Percentiles rank a stretch among this genome's conserved stretches.
Evolutionary conservation across 176 grass and related monocot genomes (phyloP).

Genomic region (Musa itinerans): DNA sequence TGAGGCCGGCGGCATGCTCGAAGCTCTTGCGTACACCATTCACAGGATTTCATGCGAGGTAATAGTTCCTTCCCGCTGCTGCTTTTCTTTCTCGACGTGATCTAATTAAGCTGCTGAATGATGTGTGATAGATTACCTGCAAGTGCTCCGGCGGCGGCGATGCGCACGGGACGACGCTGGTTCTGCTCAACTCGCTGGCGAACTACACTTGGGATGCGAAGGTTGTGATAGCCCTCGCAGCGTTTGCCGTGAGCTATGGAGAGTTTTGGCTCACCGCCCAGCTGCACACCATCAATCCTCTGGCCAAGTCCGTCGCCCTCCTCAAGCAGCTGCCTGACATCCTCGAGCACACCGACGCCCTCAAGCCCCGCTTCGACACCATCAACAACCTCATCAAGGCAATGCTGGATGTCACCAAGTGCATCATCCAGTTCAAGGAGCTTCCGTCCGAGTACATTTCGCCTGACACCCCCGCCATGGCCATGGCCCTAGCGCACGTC

Average conservation of each 20-base stretch:
- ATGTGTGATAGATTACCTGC: slow-evolving; percentile 18
- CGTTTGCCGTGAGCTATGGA: slow-evolving; percentile 34
- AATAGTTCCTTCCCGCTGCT: neutral
- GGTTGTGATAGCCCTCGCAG: slow-evolving; percentile 30
- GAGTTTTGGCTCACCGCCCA: slow-evolving; percentile 38
- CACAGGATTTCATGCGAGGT: slow-evolving; percentile 42
- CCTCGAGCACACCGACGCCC: slow-evolving; percentile 29
- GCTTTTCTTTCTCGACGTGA: neutral
- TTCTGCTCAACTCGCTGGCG: slow-evolving; percentile 21
- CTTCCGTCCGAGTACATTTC: slow-evolving; percentile 24
- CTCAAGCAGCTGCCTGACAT: slow-evolving; percentile 39
- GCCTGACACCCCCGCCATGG: slow-evolving; percentile 20
- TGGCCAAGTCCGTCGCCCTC: slow-evolving; percentile 26
- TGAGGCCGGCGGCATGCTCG: slow-evolving; percentile 21
- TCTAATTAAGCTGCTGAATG: neutral
- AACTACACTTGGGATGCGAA: slow-evolving; percentile 42
- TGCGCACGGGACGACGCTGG: slow-evolving; percentile 29
- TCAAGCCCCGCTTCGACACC: slow-evolving; percentile 39
- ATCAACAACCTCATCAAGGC: slow-evolving; percentile 38
- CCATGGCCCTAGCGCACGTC: slow-evolving; percentile 22
- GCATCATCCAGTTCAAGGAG: slow-evolving; percentile 37
- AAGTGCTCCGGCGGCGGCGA: slow-evolving; percentile 34
- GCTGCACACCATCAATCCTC: slow-evolving; percentile 28
- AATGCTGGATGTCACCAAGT: slow-evolving; percentile 39
- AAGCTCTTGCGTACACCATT: slow-evolving; percentile 30